Percentiles rank a stretch among this genome's conserved stretches.
These are phyloP conservation scores for Breviolum minutum DNA, from an alignment of 73 alveolate species.

Conservation along the genomic window DNA sequence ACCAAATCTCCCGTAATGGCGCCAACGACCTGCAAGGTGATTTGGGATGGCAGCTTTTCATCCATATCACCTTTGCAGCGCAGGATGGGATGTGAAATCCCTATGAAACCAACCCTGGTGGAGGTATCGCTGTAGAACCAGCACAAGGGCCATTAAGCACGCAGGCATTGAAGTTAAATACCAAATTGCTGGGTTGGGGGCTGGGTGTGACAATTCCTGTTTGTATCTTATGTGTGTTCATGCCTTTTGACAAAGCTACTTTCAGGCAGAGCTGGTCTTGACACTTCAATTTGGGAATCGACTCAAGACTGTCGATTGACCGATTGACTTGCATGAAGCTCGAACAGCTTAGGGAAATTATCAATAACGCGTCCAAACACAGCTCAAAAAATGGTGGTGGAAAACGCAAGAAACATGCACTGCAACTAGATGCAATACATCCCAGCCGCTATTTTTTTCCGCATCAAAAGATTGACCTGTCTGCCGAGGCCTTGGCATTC, in stretches of 20 bases:
- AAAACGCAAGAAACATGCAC: neutral
- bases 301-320: neutral
- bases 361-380: neutral
- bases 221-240: too few species aligned
- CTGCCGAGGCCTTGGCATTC: neutral
- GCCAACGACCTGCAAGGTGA: constrained; percentile 52
- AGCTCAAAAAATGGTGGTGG: too few species aligned
- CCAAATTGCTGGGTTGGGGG: neutral
- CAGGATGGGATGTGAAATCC: neutral
- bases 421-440: neutral
- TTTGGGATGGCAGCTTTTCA: constrained; percentile 19
- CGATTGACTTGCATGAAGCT: neutral
- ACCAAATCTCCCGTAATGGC: constrained; percentile 65
- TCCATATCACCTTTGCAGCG: constrained; percentile 10
- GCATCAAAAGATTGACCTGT: constrained; percentile 18
- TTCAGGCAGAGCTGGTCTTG: neutral
- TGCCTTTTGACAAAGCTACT: neutral
- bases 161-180: constrained; percentile 11
- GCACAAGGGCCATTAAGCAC: constrained; percentile 7
- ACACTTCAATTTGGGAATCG: neutral
- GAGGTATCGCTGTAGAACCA: neutral
- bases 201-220: neutral
- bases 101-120: neutral
- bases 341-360: neutral
- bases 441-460: neutral